Percentiles rank a stretch among this genome's conserved stretches.
Conservation (phyloP, 352 stramenopile species). For the Globisporangium radiosum region DNA sequence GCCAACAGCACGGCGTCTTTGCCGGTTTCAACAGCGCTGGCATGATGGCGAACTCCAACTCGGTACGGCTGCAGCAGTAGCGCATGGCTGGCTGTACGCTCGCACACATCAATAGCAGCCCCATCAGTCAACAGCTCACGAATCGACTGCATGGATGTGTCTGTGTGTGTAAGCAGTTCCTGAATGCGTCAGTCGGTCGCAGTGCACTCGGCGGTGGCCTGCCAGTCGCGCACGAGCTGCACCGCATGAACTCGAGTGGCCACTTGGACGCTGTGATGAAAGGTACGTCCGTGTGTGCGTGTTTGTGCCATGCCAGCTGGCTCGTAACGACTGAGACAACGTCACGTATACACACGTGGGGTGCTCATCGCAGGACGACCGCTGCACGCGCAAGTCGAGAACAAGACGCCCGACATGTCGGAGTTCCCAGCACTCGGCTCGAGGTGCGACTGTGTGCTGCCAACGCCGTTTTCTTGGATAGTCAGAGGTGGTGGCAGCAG, state of each 20-base stretch:
- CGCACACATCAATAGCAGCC: too few relatives aligned
- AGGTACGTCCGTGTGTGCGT: constrained; percentile 8
- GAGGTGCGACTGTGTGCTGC: constrained; percentile 22
- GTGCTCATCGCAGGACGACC: constrained; percentile 28
- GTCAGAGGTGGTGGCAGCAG: too few relatives aligned
- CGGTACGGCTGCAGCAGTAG: constrained; percentile 21
- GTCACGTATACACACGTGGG: neutral
- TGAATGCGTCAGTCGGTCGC: constrained; percentile 32
- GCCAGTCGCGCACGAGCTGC: constrained; percentile 38
- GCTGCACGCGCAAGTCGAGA: constrained; percentile 46
- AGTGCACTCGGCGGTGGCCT: constrained; percentile 20
- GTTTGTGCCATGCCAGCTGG: neutral
- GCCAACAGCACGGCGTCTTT: constrained; percentile 20
- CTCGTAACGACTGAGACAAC: neutral
- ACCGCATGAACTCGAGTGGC: constrained; percentile 51
- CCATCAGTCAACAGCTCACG: neutral
- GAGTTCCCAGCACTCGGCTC: constrained; percentile 73
- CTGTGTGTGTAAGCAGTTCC: constrained; percentile 28
- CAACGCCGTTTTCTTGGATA: neutral
- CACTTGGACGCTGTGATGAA: constrained; percentile 25
- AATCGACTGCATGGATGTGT: neutral
- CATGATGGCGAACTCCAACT: constrained; percentile 31
- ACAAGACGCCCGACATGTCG: constrained; percentile 78
- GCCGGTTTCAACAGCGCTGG: constrained; percentile 35
- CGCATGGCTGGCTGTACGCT: neutral